A percentile compares a stretch with the other conserved stretches of the same genome.
phyloP scores from a whole-genome alignment of 192 early-diverging fungal genomes.

The Coemansia sp. region DNA sequence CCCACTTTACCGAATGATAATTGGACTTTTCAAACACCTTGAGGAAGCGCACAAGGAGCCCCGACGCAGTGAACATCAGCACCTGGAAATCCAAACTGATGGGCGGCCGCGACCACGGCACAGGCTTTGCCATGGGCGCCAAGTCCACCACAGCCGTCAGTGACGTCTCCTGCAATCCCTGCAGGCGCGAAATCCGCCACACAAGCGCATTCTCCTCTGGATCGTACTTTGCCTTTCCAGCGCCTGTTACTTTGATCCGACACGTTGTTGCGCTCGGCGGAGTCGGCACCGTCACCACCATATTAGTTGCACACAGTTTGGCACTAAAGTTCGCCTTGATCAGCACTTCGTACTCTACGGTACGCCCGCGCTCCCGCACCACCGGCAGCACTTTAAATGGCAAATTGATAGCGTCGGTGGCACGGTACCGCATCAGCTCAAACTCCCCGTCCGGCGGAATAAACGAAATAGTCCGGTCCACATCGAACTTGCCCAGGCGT shows the following conservation, averaged over 20 bases:
- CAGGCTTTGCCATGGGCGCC: constrained; percentile 78
- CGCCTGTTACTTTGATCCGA: constrained; percentile 69
- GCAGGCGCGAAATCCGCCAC: constrained; percentile 93
- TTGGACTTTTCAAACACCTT: constrained; percentile 97
- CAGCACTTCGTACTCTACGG: constrained; percentile 87
- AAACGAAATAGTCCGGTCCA: constrained; percentile 92
- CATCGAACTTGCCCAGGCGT: constrained; percentile 87
- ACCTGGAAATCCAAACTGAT: constrained; percentile 87
- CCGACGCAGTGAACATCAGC: constrained; percentile 97
- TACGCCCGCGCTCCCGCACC: constrained; percentile 80
- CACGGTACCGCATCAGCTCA: constrained; percentile 95
- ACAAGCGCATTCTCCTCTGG: constrained; percentile 91
- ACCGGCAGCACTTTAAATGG: constrained; percentile 95
- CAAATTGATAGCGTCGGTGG: constrained; percentile 92
- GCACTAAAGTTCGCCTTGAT: constrained; percentile 86
- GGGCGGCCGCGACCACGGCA: constrained; percentile 92
- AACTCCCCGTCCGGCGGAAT: constrained; percentile 97
- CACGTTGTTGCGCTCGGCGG: constrained; percentile 86
- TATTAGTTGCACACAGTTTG: constrained; percentile 88
- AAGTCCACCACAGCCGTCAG: constrained; percentile 82
- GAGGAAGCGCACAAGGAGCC: constrained; percentile 92
- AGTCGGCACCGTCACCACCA: constrained; percentile 84
- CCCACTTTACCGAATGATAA: constrained; percentile 98
- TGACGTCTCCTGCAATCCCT: constrained; percentile 82
- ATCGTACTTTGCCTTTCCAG: constrained; percentile 93